Evolutionary conservation across 2,329 filamentous ascomycete species (phyloP), one percentile per base, ranked within the genome.

Genomic region (Didymella segeticola): DNA sequence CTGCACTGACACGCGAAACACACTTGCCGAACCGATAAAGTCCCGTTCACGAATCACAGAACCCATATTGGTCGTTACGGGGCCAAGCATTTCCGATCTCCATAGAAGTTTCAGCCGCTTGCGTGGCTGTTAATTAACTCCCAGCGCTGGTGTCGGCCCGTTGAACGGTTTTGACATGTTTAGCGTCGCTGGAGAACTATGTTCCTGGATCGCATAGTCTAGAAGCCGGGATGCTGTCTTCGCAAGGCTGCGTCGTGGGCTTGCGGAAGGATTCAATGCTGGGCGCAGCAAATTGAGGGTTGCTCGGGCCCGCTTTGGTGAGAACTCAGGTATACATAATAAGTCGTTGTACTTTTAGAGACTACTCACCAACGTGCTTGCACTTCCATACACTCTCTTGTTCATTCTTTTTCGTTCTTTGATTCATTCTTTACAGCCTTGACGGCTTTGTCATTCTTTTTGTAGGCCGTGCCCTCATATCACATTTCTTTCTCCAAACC

Each of bases 371-470:
- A 50, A 43, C 38, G 59, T 57, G 51, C 39, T 55, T 56, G 31
- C 38, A 38, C 49, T 45, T 48, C 54, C 54, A 39, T 61, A 57
- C 48, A 26, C 45, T 47, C 42, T 37, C 59, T 42, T 45, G 37
- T 59, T 56, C 46, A 47, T 57, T n/a, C n/a, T n/a, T n/a, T n/a
- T n/a, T n/a, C n/a, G n/a, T n/a, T n/a, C n/a, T n/a, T n/a, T n/a
- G n/a, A n/a, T n/a, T 53, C 58, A 33, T 58, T 61, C 58, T 55
- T 66, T 62, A 42, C 50, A 63, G 68, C 68, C 69, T 72, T 70
- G 68, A 72, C 47, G 68, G 68, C 68, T 68, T 55, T 61, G 60
- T 52, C 58, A 57, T 60, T 63, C 62, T 61, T 63, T 66, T 52
- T 48, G 52, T 64, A 45, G 66, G 66, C 63, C 45, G 66, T 56